Evolutionary conservation across 2,329 filamentous ascomycete species (phyloP).

Genomic region (Colletotrichum kahawae): DNA sequence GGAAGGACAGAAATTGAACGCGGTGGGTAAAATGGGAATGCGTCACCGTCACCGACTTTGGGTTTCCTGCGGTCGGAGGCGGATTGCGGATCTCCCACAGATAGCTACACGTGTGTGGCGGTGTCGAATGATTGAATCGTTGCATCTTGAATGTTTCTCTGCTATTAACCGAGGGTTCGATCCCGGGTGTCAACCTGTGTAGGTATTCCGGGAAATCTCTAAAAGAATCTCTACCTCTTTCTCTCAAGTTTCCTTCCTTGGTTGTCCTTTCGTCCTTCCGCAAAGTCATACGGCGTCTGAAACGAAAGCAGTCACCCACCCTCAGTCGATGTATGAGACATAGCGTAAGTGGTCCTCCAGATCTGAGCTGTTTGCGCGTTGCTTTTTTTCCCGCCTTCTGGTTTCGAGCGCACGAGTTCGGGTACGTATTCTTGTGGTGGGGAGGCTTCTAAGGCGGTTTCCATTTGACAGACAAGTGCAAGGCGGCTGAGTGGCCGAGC

Average conservation of each 20-base stretch:
- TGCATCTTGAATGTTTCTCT: background rate
- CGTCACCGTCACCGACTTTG: background rate
- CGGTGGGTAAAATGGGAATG: background rate
- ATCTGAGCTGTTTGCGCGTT: slow-evolving; percentile 11
- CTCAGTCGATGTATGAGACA: background rate
- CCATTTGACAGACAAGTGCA: background rate
- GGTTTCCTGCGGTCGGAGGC: background rate
- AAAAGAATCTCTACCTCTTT: background rate
- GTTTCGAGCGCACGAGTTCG: background rate
- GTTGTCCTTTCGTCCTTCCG: background rate
- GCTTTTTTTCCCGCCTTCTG: background rate
- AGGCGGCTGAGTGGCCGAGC: background rate
- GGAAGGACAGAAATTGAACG: background rate
- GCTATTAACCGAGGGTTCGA: background rate
- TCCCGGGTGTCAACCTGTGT: background rate
- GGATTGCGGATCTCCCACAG: background rate
- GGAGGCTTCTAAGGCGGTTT: background rate
- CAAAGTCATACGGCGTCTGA: background rate
- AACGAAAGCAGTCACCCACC: background rate
- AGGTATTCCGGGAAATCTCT: background rate
- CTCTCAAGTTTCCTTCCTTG: background rate
- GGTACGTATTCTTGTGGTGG: background rate
- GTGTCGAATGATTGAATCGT: background rate
- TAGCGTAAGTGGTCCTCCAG: background rate
- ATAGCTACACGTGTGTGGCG: background rate